Base-by-base conservation (phyloP, 768 basidiomycete genomes). In the Lactarius psammicola region DNA sequence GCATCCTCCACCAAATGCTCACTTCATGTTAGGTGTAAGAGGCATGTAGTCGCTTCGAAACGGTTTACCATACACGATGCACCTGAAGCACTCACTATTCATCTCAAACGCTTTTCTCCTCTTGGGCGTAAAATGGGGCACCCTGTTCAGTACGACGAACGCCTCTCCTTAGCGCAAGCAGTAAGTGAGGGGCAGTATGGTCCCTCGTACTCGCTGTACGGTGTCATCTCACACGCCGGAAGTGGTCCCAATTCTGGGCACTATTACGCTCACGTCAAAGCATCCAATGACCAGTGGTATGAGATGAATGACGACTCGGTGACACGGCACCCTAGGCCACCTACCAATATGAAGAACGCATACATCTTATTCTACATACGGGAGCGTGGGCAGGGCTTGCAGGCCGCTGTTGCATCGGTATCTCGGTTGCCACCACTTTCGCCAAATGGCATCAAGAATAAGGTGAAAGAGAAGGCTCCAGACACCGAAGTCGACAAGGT, bases 251-350 rank as follows among this genome's bases (percentile, higher is more conserved):
- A 97, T 73, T 95, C 92, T 2, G 97, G 97, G 4, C 97, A 99
- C 76, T 99, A 99, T 77, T 94, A 86, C 69, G 89, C 95, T 20
- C 88, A 85, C 71, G 86, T 97, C 72, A 92, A 87, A 74, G 81
- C 85, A 46, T 81, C 80, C 40, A 78, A 84, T 38, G 88, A 86
- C 13, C 78, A 78, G 40, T 99, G 95, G 95, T 87, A 84, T 77
- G 88, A 94, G 78, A 95, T 95, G 88, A 96, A 99, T 77, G 97
- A 99, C 74, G 93, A 95, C 33, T 79, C 79, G 55, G 89, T 95
- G 28, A 77, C 81, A 11, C 72, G 77, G 4, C 72, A 76, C 17
- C 73, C 69, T 20, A 68, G 75, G 18, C 70, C 82, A 5, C 88
- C 92, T 1, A 76, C 87, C 33, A 76, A 78, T 63, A 84, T 87